Base-by-base conservation (phyloP, 768 basidiomycete genomes). In the Leccinellum albellum region DNA sequence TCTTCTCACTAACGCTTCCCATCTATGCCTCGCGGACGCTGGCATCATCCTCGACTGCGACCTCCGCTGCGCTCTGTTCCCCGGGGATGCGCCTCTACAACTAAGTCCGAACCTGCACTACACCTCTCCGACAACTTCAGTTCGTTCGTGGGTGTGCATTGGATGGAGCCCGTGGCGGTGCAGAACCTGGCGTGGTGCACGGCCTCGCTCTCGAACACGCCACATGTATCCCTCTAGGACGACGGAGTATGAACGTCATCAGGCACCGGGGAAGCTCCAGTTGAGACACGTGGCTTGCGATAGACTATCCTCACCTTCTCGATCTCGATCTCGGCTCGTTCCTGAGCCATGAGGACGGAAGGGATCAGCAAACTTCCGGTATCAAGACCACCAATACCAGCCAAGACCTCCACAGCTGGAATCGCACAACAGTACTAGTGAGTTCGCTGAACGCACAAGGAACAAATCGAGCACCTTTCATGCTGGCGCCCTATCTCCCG, bases 31-130 rank as follows among this genome's bases (percentile, higher is more conserved):
- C n/a, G n/a, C n/a, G n/a, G n/a, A n/a, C n/a, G n/a, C n/a, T n/a
- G n/a, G n/a, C n/a, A n/a, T n/a, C n/a, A n/a, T n/a, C n/a, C 71
- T 87, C 44, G 76, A 81, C 54, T 85, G 82, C 73, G 78, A 80
- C 60, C 69, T 85, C 21, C 80, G 78, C 3, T 66, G 77, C 65
- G 73, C 78, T 0, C 70, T 82, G 54, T 78, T 83, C 56, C 48
- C 58, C 12, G 28, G 51, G 5, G 17, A 17, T 37, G 35, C 0
- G 17, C 35, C 3, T 3, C 3, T 1, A 37, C 7, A 37, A 37
- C 23, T 23, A 5, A 8, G 21, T 1, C 23, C 67, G 37, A 48
- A 55, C 24, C 72, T 83, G 35, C 68, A 75, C 42, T 86, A 85
- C 63, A 74, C 28, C 64, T 84, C 46, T 62, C 71, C 0, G 65